Evolutionary conservation across 2,329 filamentous ascomycete species (phyloP), one percentile per base, ranked within the genome.

Genomic region (Byssochlamys sp.): DNA sequence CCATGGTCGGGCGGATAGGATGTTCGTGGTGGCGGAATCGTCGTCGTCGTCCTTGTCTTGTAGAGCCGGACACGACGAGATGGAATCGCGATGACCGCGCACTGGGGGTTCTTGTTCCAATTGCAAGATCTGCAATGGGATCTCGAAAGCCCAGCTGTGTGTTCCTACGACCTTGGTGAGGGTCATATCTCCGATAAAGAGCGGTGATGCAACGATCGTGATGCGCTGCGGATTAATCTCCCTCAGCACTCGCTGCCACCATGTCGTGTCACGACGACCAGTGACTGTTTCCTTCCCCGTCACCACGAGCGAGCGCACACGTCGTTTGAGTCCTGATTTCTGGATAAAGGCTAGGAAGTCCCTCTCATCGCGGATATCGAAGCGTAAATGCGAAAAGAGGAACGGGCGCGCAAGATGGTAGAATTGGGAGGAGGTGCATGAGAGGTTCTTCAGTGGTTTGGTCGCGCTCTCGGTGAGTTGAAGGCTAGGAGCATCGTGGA

Each of bases 1-100:
- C 88, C 89, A 91, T 1, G 81, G 80, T 1, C 81, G 79, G n/a
- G 81, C 74, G 27, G 78, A 78, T 51, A 89, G 79, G 0, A 90
- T 45, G 39, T 45, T 45, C 5, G 39, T 45, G n/a, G 39, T 71
- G 29, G 29, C 9, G 29, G 29, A 31, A 29, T 29, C 4, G 2
- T 31, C 29, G 26, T 66, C 71, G 6, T 51, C 27, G 1, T 63
- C 57, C 27, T 60, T 62, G 10, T 60, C 55, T 4, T 65, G 59
- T 45, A 67, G n/a, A 10, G 60, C 55, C 67, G 68, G 61, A 69
- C 39, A 45, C 6, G 39, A 45, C 7, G 39, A n/a, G 0, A 66
- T 61, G 24, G 63, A 55, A 4, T 55, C 58, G 39, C 29, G 9
- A 33, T 51, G 27, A 48, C 55, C 57, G 31, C 52, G 54, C 54